These are phyloP conservation scores for Pleurotus salmoneostramineus DNA, from an alignment of 768 basidiomycete species.

Conservation along the genomic window DNA sequence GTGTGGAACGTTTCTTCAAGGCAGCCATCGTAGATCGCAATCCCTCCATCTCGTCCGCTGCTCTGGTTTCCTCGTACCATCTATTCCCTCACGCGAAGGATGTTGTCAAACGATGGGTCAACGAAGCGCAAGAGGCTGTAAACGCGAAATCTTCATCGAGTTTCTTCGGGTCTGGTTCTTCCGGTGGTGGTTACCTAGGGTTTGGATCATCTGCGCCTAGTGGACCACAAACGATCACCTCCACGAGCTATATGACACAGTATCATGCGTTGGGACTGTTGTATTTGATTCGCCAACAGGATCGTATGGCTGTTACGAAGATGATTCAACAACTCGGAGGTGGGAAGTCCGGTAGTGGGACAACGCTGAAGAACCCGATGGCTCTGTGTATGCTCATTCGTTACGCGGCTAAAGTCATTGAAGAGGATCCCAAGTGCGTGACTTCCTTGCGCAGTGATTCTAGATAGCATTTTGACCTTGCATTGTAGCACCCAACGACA, in stretches of 20 bases:
- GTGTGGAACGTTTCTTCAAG: constrained; percentile 98
- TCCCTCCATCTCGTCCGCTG: constrained; percentile 92
- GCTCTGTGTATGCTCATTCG: constrained; percentile 98
- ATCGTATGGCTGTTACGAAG: constrained; percentile 98
- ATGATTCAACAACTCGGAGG: constrained; percentile 98
- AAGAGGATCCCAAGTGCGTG: constrained; percentile 95
- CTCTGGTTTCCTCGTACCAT: constrained; percentile 96
- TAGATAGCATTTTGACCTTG: background rate
- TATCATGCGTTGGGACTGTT: constrained; percentile 95
- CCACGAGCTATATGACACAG: constrained; percentile 91
- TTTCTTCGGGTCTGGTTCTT: constrained; percentile 50
- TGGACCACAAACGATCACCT: constrained; percentile 74
- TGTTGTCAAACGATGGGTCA: constrained; percentile 98
- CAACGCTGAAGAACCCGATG: constrained; percentile 91
- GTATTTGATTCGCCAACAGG: constrained; percentile 93
- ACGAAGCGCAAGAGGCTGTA: constrained; percentile 96
- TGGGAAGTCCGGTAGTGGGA: constrained; percentile 79
- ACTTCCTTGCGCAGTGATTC: background rate
- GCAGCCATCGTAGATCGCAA: constrained; percentile 97
- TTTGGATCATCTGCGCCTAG: constrained; percentile 61
- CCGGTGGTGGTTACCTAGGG: constrained; percentile 63
- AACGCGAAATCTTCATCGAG: constrained; percentile 78
- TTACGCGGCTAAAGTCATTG: constrained; percentile 97
- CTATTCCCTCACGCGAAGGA: constrained; percentile 91
- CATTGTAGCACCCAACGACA: constrained; percentile 75